Evolutionary conservation across 805 yeast species (phyloP).

Genomic region (Nakazawaea molendinolei): DNA sequence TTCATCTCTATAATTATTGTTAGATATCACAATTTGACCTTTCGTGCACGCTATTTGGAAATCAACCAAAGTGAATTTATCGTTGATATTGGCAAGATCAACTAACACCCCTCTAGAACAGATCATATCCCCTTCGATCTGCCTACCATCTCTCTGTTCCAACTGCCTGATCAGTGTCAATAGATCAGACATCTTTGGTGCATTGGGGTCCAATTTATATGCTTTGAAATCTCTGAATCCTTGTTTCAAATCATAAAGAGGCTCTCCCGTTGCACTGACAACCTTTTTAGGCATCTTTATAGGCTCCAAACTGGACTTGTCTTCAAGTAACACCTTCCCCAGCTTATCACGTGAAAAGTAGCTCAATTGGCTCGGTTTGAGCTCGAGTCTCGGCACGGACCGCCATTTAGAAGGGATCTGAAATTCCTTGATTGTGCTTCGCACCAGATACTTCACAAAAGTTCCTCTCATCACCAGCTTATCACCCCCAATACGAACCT

Average conservation of each 20-base stretch:
- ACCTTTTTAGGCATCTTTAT: neutral
- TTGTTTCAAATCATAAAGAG: constrained; percentile 1
- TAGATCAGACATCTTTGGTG: constrained; percentile 6
- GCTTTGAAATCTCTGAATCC: constrained; percentile 1
- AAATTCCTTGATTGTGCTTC: too few species aligned
- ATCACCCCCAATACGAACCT: too few species aligned
- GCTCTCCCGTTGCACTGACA: neutral
- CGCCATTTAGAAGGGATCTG: too few species aligned
- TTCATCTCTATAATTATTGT: constrained; percentile 4
- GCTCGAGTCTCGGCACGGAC: too few species aligned
- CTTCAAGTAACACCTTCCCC: neutral
- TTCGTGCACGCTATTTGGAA: neutral
- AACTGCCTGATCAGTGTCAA: neutral
- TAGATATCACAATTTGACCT: constrained; percentile 5
- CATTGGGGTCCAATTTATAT: neutral
- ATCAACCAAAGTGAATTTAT: too few species aligned
- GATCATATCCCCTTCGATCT: neutral
- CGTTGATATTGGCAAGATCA: constrained; percentile 6
- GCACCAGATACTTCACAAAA: too few species aligned
- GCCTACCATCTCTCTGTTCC: neutral
- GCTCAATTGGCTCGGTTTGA: neutral
- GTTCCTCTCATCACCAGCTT: too few species aligned
- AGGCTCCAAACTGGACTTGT: neutral
- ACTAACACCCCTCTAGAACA: constrained; percentile 6
- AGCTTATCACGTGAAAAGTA: neutral